Base-by-base conservation (phyloP, 2,329 filamentous ascomycete genomes). In the Stagonosporopsis tanaceti region DNA sequence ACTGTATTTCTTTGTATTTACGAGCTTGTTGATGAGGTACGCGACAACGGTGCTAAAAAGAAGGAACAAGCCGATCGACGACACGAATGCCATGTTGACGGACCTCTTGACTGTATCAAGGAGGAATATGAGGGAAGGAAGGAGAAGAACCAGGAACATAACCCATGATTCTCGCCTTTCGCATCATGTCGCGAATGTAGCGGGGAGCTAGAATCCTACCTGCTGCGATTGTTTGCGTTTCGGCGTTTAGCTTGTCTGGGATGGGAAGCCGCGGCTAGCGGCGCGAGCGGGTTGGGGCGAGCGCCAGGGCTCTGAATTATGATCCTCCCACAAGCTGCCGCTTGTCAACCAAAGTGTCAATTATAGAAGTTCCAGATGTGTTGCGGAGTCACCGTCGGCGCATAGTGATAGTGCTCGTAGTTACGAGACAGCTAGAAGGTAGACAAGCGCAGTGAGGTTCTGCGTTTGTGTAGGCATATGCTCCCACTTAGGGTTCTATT, bases 31-130 rank as follows among this genome's bases (percentile, higher is more conserved):
- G 25, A 65, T 48, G 6, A 63, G 17, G 30, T 65, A 66, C 28
- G 56, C 59, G 9, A 28, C 52, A 46, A 58, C 15, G 20, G 62
- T 22, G 38, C 58, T 54, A 24, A 65, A 28, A 11, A 62, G 37
- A 14, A 59, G 22, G 17, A 62, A 22, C 8, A 62, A 76, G 77
- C 47, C 68, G 63, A 6, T 62, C 6, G 50, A 40, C 8, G 52
- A 57, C 17, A 52, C 35, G 20, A 56, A 38, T 15, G 52, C 55
- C 59, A 62, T 62, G 37, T 30, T 51, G 38, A 47, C 35, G 9
- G 14, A 27, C n/a, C 12, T 17, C 20, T 12, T 6, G 17, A 20
- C 25, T 54, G n/a, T 32, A 2, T 35, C 7, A 32, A 44, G 4
- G 15, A 28, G 17, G 41, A 15, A n/a, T 20, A 22, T 41, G 34